Evolutionary conservation across 1,139 yeast genomes (phyloP).

Genomic region (Blastobotrys petasosporus): DNA sequence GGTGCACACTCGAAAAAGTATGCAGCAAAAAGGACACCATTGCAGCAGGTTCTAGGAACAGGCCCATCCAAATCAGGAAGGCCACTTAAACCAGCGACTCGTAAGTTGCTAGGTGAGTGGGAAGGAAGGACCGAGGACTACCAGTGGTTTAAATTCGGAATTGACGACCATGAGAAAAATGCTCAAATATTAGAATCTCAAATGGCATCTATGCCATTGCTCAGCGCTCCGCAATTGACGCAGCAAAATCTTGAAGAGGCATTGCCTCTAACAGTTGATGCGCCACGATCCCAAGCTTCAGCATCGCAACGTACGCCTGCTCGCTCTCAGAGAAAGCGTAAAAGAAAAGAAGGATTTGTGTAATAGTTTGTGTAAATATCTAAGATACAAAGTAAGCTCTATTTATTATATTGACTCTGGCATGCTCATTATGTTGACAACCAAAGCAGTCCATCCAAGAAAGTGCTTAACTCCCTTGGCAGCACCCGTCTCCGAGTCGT

Average conservation of each 20-base stretch:
- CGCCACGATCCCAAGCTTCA: neutral
- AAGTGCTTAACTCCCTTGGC: constrained; percentile 85
- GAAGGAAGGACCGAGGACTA: constrained; percentile 13
- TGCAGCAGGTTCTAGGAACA: too few relatives aligned
- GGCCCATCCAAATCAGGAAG: neutral
- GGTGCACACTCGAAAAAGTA: constrained; percentile 13
- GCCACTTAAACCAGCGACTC: constrained; percentile 7
- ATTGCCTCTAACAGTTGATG: neutral
- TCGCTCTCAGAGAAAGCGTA: constrained; percentile 8
- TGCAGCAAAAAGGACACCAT: too few relatives aligned
- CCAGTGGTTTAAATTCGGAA: constrained; percentile 19
- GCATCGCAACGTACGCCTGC: neutral
- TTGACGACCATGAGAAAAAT: constrained; percentile 4
- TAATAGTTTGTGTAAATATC: constrained; percentile 3
- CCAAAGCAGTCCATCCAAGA: constrained; percentile 89
- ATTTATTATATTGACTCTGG: constrained; percentile 40
- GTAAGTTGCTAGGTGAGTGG: constrained; percentile 21
- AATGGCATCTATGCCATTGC: neutral
- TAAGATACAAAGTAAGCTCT: neutral
- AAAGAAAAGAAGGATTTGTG: constrained; percentile 20
- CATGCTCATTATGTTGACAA: constrained; percentile 75
- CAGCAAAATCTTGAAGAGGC: neutral
- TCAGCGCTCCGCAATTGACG: too few relatives aligned
- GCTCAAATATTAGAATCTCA: constrained; percentile 4
- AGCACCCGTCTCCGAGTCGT: constrained; percentile 67